These are phyloP conservation scores for Trichoderma cornu-damae DNA, from an alignment of 2,329 filamentous ascomycete species.

Conservation along the genomic window DNA sequence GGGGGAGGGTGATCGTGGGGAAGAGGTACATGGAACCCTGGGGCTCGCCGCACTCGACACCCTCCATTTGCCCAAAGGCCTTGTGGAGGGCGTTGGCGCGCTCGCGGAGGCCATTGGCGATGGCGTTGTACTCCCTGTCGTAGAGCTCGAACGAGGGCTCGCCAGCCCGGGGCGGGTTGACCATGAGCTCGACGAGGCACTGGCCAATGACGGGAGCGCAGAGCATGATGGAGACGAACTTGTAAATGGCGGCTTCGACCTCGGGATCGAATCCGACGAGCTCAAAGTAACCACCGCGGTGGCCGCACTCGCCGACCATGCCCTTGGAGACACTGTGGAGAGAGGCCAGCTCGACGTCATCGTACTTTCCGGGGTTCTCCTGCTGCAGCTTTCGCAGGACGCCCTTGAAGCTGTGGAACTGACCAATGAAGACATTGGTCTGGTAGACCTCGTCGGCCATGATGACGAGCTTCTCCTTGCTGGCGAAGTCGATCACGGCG, in stretches of 20 bases:
- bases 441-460: conserved; percentile 98
- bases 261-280: conserved; percentile 80
- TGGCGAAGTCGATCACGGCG: conserved; percentile 80
- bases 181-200: conserved; percentile 95
- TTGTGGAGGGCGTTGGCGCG: conserved; percentile 82
- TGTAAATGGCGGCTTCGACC: conserved; percentile 93
- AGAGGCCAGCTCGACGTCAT: conserved; percentile 81
- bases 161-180: conserved; percentile 82
- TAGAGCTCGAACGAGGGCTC: conserved; percentile 82
- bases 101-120: conserved; percentile 70
- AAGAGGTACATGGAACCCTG: conserved; percentile 99
- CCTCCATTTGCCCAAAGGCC: conserved; percentile 92
- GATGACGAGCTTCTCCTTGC: conserved; percentile 77
- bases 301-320: conserved; percentile 97
- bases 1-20: conserved; percentile 79
- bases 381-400: conserved; percentile 76
- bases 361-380: conserved; percentile 68
- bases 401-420: conserved; percentile 95
- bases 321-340: conserved; percentile 95
- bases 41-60: conserved; percentile 81
- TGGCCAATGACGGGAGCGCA: conserved; percentile 94
- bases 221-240: conserved; percentile 95
- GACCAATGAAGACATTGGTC: conserved; percentile 92
- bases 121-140: conserved; percentile 75
- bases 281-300: conserved; percentile 97